These are phyloP conservation scores for Daldinia bambusicola DNA, from an alignment of 495 filamentous ascomycete species.

Conservation along the genomic window DNA sequence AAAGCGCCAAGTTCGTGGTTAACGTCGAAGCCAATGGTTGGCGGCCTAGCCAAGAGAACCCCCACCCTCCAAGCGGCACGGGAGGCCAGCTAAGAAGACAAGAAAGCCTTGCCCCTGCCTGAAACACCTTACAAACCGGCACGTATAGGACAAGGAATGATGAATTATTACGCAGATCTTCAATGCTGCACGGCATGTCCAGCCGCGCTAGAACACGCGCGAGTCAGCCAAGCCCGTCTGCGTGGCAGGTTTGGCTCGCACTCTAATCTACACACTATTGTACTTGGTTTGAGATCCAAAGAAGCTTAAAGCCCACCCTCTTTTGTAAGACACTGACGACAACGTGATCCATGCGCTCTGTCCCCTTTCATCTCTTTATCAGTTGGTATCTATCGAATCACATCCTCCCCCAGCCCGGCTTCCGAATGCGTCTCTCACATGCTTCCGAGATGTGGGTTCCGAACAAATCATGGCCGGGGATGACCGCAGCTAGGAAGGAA, in stretches of 20 bases:
- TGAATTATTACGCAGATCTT: conserved; percentile 34
- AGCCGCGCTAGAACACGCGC: conserved; percentile 39
- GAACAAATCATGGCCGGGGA: conserved; percentile 25
- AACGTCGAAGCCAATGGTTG: conserved; percentile 13
- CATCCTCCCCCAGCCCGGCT: conserved; percentile 13
- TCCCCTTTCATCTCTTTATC: conserved; percentile 42
- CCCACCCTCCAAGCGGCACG: conserved; percentile 26
- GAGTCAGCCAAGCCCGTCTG: conserved; percentile 29
- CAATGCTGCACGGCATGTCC: conserved; percentile 38
- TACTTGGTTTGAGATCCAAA: conserved; percentile 38
- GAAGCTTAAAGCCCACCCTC: conserved; percentile 26
- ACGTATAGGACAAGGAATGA: conserved; percentile 25
- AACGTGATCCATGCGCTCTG: conserved; percentile 28
- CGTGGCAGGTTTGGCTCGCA: conserved; percentile 4
- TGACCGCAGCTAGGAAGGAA: conserved; percentile 13
- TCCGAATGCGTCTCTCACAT: conserved; percentile 39
- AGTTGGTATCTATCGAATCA: conserved; percentile 35
- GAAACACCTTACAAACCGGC: conserved; percentile 32
- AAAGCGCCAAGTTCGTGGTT: conserved; percentile 36
- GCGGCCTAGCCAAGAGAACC: conserved; percentile 1
- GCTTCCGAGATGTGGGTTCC: conserved; percentile 34
- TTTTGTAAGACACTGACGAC: conserved; percentile 40
- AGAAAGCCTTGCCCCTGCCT: conserved; percentile 28
- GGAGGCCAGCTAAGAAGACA: conserved; percentile 2
- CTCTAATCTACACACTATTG: conserved; percentile 26